phyloP scores from a whole-genome alignment of 495 filamentous ascomycete species.

The Penicillium ochrochloron region DNA sequence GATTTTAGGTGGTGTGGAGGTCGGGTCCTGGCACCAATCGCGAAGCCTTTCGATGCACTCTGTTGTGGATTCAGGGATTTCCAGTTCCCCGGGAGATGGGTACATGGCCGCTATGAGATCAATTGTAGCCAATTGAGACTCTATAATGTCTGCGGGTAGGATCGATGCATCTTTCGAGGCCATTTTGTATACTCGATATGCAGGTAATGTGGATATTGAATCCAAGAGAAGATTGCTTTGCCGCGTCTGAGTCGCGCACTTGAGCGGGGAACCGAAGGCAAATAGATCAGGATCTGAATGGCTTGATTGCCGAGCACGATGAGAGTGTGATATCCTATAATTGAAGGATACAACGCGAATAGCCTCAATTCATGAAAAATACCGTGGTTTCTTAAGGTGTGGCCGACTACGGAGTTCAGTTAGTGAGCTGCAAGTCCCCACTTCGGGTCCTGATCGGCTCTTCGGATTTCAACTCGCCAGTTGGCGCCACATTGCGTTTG shows the following conservation, averaged over 20 bases:
- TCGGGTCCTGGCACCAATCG: slow-evolving; percentile 35
- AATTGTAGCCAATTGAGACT: slow-evolving; percentile 42
- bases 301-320: neutral
- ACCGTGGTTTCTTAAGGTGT: neutral
- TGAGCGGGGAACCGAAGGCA: neutral
- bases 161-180: slow-evolving; percentile 5
- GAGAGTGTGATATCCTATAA: too few relatives aligned
- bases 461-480: neutral
- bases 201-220: neutral
- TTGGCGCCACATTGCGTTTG: neutral
- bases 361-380: neutral
- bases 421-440: neutral
- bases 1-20: slow-evolving; percentile 19
- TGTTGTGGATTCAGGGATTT: slow-evolving; percentile 38
- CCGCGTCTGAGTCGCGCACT: neutral
- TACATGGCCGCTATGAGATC: slow-evolving; percentile 47
- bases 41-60: slow-evolving; percentile 41
- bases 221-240: neutral
- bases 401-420: neutral
- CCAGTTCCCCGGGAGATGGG: slow-evolving; percentile 39
- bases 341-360: neutral
- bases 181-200: slow-evolving; percentile 22
- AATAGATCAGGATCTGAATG: neutral
- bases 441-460: slow-evolving; percentile 3
- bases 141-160: slow-evolving; percentile 32